Evolutionary conservation across 129 eudicot genomes (phyloP).

Genomic region (Erigeron canadensis): DNA sequence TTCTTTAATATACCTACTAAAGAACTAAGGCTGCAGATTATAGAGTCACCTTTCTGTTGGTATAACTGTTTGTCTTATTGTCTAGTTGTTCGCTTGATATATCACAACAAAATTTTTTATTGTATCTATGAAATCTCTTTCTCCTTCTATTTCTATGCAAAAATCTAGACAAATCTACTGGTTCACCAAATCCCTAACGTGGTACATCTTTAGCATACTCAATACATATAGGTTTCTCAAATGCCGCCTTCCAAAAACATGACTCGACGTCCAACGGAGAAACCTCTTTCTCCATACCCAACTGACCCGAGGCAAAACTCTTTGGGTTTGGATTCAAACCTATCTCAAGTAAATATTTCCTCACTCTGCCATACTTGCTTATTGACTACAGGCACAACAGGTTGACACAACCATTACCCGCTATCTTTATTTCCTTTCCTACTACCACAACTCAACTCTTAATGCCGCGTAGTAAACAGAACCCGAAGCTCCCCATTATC

Average conservation of each 20-base stretch:
- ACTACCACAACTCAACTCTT: constrained; percentile 61
- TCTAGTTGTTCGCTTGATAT: too few species aligned
- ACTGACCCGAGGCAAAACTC: constrained; percentile 58
- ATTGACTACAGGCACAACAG: constrained; percentile 35
- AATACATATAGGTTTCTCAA: constrained; percentile 76
- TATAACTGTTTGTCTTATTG: constrained; percentile 29
- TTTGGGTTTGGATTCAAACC: constrained; percentile 86
- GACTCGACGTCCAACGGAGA: constrained; percentile 67
- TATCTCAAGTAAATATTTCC: constrained; percentile 78
- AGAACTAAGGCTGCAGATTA: too few species aligned
- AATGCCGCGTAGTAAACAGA: constrained; percentile 86
- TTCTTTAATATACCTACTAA: constrained; percentile 33
- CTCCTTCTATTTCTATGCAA: constrained; percentile 44
- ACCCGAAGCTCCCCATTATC: constrained; percentile 51
- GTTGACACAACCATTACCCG: too few species aligned
- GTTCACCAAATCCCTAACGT: constrained; percentile 90
- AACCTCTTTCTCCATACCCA: constrained; percentile 63
- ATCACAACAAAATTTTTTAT: too few species aligned
- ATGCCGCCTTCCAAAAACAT: constrained; percentile 76
- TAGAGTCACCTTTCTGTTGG: constrained; percentile 31
- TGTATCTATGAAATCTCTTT: constrained; percentile 41
- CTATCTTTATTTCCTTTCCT: constrained; percentile 51
- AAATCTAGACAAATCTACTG: constrained; percentile 46
- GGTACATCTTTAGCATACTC: constrained; percentile 99
- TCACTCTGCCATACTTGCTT: constrained; percentile 99